A percentile compares a stretch with the other conserved stretches of the same genome.
phyloP scores from a whole-genome alignment of 2,329 filamentous ascomycete genomes.

The Thermomyces lanuginosus region DNA sequence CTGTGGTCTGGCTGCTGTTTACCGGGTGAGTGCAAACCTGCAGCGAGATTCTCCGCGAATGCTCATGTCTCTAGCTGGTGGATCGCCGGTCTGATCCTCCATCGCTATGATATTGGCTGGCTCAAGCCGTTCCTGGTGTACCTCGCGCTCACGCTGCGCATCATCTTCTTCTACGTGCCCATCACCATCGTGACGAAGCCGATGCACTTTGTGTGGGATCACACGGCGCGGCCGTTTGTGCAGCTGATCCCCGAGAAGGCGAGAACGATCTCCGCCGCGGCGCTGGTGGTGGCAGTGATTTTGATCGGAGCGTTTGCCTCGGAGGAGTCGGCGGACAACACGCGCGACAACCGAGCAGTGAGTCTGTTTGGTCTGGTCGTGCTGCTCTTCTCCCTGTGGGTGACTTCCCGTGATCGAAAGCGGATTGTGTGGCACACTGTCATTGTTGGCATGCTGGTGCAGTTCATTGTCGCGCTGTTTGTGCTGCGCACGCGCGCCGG shows the following conservation, averaged over 20 bases:
- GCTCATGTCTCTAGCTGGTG: slow-evolving; percentile 43
- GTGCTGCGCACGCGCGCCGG: slow-evolving; percentile 66
- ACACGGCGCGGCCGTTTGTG: slow-evolving; percentile 44
- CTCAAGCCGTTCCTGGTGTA: slow-evolving; percentile 70
- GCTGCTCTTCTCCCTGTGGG: slow-evolving; percentile 50
- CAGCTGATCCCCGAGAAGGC: slow-evolving; percentile 49
- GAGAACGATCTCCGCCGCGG: slow-evolving; percentile 46
- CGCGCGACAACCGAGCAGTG: slow-evolving; percentile 59
- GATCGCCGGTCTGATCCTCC: slow-evolving; percentile 57
- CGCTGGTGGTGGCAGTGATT: slow-evolving; percentile 52
- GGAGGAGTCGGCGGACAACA: slow-evolving; percentile 57
- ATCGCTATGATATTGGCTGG: slow-evolving; percentile 61
- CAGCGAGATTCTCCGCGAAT: slow-evolving; percentile 7
- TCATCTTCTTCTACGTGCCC: slow-evolving; percentile 59
- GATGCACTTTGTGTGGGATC: slow-evolving; percentile 50
- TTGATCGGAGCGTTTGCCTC: slow-evolving; percentile 64
- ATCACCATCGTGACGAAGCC: slow-evolving; percentile 49
- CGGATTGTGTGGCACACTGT: slow-evolving; percentile 55
- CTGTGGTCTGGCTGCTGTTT: slow-evolving; percentile 34
- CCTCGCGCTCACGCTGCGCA: slow-evolving; percentile 54
- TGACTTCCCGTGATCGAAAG: slow-evolving; percentile 53
- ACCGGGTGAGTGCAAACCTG: slow-evolving; percentile 32
- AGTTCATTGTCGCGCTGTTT: slow-evolving; percentile 79
- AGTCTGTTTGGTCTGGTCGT: slow-evolving; percentile 64
- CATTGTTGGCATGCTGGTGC: slow-evolving; percentile 72